Conservation (phyloP, 2,329 filamentous ascomycete species). For the Biscogniauxia mediterranea region DNA sequence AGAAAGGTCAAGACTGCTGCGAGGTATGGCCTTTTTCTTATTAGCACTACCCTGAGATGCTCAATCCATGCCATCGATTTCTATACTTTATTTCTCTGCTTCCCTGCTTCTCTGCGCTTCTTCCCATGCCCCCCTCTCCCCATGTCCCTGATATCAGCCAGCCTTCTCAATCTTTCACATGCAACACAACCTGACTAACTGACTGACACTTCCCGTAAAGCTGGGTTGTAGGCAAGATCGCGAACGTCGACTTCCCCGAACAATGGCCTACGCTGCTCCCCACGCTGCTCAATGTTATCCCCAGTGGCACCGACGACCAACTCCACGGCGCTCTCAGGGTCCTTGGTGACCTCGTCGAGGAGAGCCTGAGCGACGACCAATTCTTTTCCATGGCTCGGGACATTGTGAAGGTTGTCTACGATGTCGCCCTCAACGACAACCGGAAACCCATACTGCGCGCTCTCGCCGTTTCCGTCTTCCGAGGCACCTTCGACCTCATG, state of each 20-base stretch:
- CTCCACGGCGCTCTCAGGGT: constrained; percentile 88
- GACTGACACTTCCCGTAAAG: constrained; percentile 34
- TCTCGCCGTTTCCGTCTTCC: constrained; percentile 85
- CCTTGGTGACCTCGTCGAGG: constrained; percentile 85
- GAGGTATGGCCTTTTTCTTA: constrained; percentile 62
- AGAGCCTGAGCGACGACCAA: constrained; percentile 88
- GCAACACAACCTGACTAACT: constrained; percentile 3
- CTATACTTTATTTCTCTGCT: no score
- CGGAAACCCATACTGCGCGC: constrained; percentile 76
- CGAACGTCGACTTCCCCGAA: constrained; percentile 88
- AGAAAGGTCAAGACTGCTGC: constrained; percentile 87
- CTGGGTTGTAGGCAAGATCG: constrained; percentile 87
- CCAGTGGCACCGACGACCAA: constrained; percentile 72
- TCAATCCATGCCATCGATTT: no score
- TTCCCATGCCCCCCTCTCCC: no score
- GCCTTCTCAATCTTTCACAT: not conserved
- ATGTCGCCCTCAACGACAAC: constrained; percentile 73
- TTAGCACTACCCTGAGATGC: no score
- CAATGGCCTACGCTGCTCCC: constrained; percentile 91
- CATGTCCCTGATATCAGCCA: no score
- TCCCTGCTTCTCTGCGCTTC: no score
- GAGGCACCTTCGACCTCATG: constrained; percentile 88
- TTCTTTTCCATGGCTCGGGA: constrained; percentile 89
- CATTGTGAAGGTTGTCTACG: constrained; percentile 79
- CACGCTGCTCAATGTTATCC: constrained; percentile 73